Evolutionary conservation across 257 asterid genomes (phyloP).

Genomic region (Solanum pinnatisectum): DNA sequence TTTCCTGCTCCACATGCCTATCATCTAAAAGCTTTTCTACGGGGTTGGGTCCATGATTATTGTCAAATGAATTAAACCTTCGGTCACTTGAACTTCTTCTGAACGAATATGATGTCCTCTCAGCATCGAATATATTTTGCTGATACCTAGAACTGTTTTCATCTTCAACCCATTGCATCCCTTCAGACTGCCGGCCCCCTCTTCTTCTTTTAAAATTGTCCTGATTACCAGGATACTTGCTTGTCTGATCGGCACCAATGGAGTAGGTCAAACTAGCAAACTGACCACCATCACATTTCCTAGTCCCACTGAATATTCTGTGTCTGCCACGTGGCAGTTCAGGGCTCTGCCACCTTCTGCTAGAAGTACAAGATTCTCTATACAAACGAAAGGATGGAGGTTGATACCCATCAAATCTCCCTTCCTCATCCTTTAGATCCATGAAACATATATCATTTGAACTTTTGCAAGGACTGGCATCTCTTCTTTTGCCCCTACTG

Average conservation of each 20-base stretch:
- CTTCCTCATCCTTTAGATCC: constrained; percentile 16
- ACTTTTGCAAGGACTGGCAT: constrained; percentile 6
- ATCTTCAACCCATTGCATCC: constrained; percentile 18
- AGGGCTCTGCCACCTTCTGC: constrained; percentile 7
- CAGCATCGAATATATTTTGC: constrained; percentile 11
- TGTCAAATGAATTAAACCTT: constrained; percentile 10
- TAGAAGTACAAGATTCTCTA: constrained; percentile 5
- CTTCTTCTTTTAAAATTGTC: constrained; percentile 23
- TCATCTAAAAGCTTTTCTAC: constrained; percentile 14
- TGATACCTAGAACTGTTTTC: constrained; percentile 12
- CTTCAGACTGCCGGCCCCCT: constrained; percentile 19
- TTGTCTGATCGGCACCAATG: constrained; percentile 3
- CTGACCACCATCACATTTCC: constrained; percentile 14
- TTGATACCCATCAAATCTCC: constrained; percentile 10
- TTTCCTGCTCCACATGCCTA: constrained; percentile 15
- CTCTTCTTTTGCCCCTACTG: constrained; percentile 14
- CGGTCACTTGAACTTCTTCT: constrained; percentile 14
- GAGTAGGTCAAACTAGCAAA: constrained; percentile 3
- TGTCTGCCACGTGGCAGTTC: constrained; percentile 2
- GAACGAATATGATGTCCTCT: constrained; percentile 17
- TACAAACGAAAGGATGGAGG: constrained; percentile 15
- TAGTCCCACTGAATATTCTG: constrained; percentile 16
- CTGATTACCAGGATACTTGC: constrained; percentile 10
- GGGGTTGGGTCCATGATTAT: constrained; percentile 15
- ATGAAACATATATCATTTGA: constrained; percentile 3